These are phyloP conservation scores for Ormosia semicastrata DNA, from an alignment of 306 rosid species.

Conservation along the genomic window DNA sequence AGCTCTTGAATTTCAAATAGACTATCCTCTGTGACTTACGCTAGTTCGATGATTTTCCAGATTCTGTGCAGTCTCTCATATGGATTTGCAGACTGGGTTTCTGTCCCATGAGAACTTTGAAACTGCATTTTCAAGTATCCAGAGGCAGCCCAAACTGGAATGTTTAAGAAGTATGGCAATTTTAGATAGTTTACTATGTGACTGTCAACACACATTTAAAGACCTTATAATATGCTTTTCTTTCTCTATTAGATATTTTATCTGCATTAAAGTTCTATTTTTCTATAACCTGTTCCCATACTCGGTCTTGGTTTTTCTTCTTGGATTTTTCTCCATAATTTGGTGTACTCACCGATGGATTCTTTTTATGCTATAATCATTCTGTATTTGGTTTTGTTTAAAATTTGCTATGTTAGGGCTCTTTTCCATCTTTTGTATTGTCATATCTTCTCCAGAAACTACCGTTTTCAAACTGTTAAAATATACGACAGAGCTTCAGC, in stretches of 20 bases:
- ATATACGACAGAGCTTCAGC: background rate
- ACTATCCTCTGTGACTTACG: constrained; percentile 29
- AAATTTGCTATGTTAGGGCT: background rate
- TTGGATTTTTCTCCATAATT: constrained; percentile 9
- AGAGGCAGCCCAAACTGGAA: constrained; percentile 81
- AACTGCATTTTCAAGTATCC: constrained; percentile 62
- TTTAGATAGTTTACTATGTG: background rate
- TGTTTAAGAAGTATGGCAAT: constrained; percentile 62
- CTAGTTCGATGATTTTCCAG: constrained; percentile 43
- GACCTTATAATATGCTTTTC: background rate
- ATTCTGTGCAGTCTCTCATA: constrained; percentile 69
- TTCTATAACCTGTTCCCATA: background rate
- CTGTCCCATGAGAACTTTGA: constrained; percentile 63
- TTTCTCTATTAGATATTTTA: background rate
- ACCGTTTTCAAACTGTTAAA: background rate
- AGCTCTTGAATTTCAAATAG: background rate
- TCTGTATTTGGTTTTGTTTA: background rate
- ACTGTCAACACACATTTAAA: background rate
- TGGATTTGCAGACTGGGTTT: constrained; percentile 74
- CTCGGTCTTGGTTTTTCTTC: background rate
- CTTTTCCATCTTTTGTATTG: background rate
- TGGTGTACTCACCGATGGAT: background rate
- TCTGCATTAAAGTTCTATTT: background rate
- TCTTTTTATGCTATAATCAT: background rate
- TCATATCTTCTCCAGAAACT: background rate